These are phyloP conservation scores for Bacterosira constricta DNA, from an alignment of 108 stramenopile species.

Conservation along the genomic window DNA sequence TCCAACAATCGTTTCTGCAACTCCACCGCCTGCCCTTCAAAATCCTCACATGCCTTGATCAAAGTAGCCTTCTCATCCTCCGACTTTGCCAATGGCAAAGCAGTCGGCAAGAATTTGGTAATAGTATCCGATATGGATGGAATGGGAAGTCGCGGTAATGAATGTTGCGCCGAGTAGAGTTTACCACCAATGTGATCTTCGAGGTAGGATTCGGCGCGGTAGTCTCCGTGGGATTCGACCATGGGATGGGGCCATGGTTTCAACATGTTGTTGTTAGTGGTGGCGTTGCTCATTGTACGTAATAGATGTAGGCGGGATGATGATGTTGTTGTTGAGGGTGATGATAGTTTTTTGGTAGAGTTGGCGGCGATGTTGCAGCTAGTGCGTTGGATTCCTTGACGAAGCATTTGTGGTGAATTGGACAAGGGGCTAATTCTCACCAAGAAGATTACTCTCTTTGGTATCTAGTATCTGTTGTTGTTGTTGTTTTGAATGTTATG, in stretches of 20 bases:
- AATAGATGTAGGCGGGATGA: not conserved
- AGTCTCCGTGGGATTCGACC: conserved; percentile 76
- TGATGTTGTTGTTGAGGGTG: not conserved
- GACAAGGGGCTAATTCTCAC: too few species aligned
- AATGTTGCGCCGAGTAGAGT: conserved; percentile 65
- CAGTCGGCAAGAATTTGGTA: conserved; percentile 68
- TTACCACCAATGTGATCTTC: conserved; percentile 69
- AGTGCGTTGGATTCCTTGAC: conserved; percentile 2
- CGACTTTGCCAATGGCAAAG: conserved; percentile 62
- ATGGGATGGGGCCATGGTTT: conserved; percentile 65
- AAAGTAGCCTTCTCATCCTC: conserved; percentile 60
- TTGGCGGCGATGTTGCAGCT: conserved; percentile 11
- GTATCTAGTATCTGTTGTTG: too few species aligned
- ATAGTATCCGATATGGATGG: conserved; percentile 73
- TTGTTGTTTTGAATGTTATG: too few species aligned
- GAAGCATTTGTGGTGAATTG: conserved; percentile 23
- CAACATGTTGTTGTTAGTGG: not conserved
- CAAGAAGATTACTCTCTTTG: too few species aligned
- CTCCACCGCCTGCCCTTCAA: conserved; percentile 58
- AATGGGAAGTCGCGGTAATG: conserved; percentile 73
- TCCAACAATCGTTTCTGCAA: conserved; percentile 69
- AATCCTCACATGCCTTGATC: conserved; percentile 53
- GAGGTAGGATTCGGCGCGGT: conserved; percentile 67
- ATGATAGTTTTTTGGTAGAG: conserved; percentile 2
- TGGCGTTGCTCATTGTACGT: conserved; percentile 32